Percentiles rank a stretch among this genome's conserved stretches.
Conservation (phyloP, 495 filamentous ascomycete species). For the Penicillium daleae region DNA sequence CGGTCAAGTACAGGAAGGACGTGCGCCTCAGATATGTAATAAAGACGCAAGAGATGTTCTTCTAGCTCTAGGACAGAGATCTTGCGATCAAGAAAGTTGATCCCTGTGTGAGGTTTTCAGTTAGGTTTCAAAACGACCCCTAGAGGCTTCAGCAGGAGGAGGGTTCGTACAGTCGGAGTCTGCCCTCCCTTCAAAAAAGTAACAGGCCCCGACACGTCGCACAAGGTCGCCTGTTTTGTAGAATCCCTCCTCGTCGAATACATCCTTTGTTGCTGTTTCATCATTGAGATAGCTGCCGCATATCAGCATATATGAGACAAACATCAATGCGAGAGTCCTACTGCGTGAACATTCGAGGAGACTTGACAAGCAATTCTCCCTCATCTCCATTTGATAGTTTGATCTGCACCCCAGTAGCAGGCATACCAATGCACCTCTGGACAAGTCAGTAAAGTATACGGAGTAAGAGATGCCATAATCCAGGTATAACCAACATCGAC, state of each 20-base stretch:
- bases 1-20: too few species aligned
- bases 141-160: slow-evolving; percentile 1
- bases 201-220: slow-evolving; percentile 7
- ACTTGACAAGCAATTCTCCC: slow-evolving; percentile 12
- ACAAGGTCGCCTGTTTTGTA: slow-evolving; percentile 16
- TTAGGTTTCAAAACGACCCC: background rate
- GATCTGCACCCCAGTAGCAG: too few species aligned
- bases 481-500: too few species aligned
- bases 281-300: slow-evolving; percentile 11
- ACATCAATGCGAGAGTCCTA: slow-evolving; percentile 9
- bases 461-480: too few species aligned
- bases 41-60: too few species aligned
- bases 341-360: slow-evolving; percentile 12
- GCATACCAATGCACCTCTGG: too few species aligned
- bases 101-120: too few species aligned
- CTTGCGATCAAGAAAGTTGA: too few species aligned
- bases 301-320: slow-evolving; percentile 12
- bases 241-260: slow-evolving; percentile 15
- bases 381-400: slow-evolving; percentile 1
- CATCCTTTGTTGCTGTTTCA: slow-evolving; percentile 7
- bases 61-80: too few species aligned
- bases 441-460: too few species aligned
- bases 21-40: too few species aligned
- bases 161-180: slow-evolving; percentile 12
- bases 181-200: slow-evolving; percentile 13